Percentiles rank a stretch among this genome's conserved stretches.
Evolutionary conservation across 106 monocot species (phyloP).

Genomic region (Dendrobium nobile): DNA sequence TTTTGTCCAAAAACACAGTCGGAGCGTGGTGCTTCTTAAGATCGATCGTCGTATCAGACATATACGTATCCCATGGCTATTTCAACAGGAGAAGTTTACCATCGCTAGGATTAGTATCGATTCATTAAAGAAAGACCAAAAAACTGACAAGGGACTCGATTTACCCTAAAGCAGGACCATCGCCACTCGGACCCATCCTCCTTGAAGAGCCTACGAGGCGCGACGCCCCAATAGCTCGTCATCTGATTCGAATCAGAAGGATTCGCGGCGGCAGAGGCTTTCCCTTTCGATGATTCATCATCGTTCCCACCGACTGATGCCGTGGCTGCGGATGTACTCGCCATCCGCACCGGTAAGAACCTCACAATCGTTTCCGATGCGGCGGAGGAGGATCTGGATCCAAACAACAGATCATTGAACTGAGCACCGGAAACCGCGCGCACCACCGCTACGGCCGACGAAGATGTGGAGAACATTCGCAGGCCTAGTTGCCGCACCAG

Average conservation of each 20-base stretch:
- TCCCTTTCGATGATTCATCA: neutral
- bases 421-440: neutral
- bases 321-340: neutral
- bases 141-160: neutral
- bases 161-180: conserved; percentile 57
- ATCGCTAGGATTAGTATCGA: neutral
- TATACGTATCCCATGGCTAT: conserved; percentile 60
- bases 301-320: neutral
- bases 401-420: neutral
- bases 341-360: conserved; percentile 5
- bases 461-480: neutral
- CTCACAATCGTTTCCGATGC: neutral
- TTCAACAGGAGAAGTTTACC: neutral
- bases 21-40: conserved; percentile 55
- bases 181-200: conserved; percentile 54
- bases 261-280: neutral
- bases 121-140: neutral
- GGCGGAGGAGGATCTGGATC: neutral
- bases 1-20: conserved; percentile 30
- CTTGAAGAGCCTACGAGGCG: conserved; percentile 27
- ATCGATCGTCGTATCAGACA: conserved; percentile 42
- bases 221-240: conserved; percentile 56
- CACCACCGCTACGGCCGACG: neutral
- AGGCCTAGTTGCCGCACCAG: conserved; percentile 2
- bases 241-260: conserved; percentile 15